Conservation (phyloP, 768 basidiomycete species). For the Coprinellus micaceus region DNA sequence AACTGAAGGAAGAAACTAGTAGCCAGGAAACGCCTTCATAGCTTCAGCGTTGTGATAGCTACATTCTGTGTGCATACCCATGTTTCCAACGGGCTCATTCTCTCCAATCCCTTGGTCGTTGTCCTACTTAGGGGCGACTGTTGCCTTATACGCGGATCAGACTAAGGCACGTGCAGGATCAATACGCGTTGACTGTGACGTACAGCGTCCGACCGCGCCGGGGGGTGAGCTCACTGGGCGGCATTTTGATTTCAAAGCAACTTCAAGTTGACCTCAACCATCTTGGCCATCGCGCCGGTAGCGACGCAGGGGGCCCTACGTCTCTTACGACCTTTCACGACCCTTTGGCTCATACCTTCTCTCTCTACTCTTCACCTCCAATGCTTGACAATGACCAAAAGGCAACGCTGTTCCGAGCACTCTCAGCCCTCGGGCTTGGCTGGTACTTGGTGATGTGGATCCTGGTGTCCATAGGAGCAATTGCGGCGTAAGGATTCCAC, state of each 20-base stretch:
- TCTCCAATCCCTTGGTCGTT: background rate
- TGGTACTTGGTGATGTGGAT: slow-evolving; percentile 68
- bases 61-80: background rate
- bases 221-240: too few relatives aligned
- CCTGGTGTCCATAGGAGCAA: slow-evolving; percentile 64
- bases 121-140: background rate
- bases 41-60: background rate
- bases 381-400: slow-evolving; percentile 23
- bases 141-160: background rate
- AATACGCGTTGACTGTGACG: too few relatives aligned
- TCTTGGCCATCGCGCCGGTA: background rate
- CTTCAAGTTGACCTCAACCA: background rate
- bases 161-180: background rate
- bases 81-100: background rate
- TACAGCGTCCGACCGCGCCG: too few relatives aligned
- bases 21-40: background rate
- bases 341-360: background rate
- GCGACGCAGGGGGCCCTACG: background rate
- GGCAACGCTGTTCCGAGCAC: slow-evolving; percentile 3
- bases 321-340: background rate
- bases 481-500: slow-evolving; percentile 56
- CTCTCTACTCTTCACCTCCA: slow-evolving; percentile 4
- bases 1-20: background rate
- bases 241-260: too few relatives aligned
- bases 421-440: slow-evolving; percentile 41